Percentiles rank a stretch among this genome's conserved stretches.
These are phyloP conservation scores for Globisporangium irregulare DNA, from an alignment of 352 stramenopile genomes.

Conservation along the genomic window DNA sequence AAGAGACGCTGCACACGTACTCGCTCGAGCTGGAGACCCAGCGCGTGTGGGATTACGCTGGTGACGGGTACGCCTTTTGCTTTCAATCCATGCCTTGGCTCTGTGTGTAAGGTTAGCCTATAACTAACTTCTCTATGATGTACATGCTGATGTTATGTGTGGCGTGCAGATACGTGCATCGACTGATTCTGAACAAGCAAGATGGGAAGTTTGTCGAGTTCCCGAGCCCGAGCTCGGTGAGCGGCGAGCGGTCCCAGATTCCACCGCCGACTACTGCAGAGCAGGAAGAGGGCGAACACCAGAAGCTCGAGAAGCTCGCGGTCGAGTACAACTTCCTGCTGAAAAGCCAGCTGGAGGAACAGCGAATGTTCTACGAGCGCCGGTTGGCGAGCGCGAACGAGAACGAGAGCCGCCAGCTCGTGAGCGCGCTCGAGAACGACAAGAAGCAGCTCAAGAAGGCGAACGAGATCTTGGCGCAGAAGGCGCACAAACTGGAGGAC, in stretches of 20 bases:
- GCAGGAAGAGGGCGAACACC: slow-evolving; percentile 91
- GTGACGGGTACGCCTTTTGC: slow-evolving; percentile 55
- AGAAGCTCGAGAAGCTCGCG: slow-evolving; percentile 95
- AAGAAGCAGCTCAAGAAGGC: slow-evolving; percentile 79
- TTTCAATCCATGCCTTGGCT: background rate
- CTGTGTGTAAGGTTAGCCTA: background rate
- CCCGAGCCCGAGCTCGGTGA: slow-evolving; percentile 74
- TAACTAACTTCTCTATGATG: slow-evolving; percentile 15
- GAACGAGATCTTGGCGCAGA: slow-evolving; percentile 59
- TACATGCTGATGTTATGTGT: background rate
- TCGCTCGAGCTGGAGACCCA: slow-evolving; percentile 94
- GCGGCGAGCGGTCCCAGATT: slow-evolving; percentile 67
- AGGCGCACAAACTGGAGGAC: slow-evolving; percentile 76
- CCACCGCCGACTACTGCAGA: slow-evolving; percentile 64
- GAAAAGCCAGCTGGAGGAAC: slow-evolving; percentile 95
- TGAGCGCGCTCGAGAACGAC: slow-evolving; percentile 67
- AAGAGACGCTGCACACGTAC: slow-evolving; percentile 92
- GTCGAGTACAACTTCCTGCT: slow-evolving; percentile 96
- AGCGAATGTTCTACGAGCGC: slow-evolving; percentile 92
- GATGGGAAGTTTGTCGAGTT: slow-evolving; percentile 97
- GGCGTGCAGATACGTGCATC: slow-evolving; percentile 62
- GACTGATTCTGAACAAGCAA: slow-evolving; percentile 88
- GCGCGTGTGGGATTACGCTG: slow-evolving; percentile 95
- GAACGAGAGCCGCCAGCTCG: slow-evolving; percentile 45
- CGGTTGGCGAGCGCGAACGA: slow-evolving; percentile 61